Base-by-base conservation (phyloP, 306 rosid genomes). In the Trichosanthes truncata region DNA sequence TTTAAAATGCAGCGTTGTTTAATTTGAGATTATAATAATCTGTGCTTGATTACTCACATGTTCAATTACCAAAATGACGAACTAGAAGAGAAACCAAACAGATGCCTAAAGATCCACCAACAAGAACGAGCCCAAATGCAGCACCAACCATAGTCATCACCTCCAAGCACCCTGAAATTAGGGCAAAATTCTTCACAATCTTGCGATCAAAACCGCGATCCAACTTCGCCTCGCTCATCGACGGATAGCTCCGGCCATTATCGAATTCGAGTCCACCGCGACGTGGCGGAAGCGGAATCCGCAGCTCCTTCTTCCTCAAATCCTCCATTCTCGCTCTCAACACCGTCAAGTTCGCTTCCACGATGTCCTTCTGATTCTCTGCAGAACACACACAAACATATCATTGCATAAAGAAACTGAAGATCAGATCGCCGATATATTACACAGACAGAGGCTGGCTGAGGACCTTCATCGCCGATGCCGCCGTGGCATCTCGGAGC, bases 331-430 rank as follows among this genome's bases (percentile, higher is more conserved):
- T 87, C 74, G 60, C 80, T 69, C 73, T 84, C 17, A 89, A 68
- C 26, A 89, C 78, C 35, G 74, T 87, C 80, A 89, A 21, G 69
- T 87, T 89, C 51, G 85, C 84, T 74, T 89, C 93, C 41, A 89
- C 93, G 78, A 72, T 81, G 60, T 87, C 69, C 51, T 23, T 87
- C 66, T 74, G 84, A 18, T 68, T 68, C 68, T 84, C 90, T 89
- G 88, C 76, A 72, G 77, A 73, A 29, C 33, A 18, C 35, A 21
- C 9, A 31, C 12, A 29, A 69, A 45, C 20, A 74, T 5, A 48
- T 9, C 51, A 45, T 72, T 72, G 49, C 14, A 15, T 36, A 3
- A 66, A 66, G 26, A 36, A 29, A 36, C 29, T 17, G 6, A 36
- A 36, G 40, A 40, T 40, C 45, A 57, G 74, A 66, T 36, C 74